Percentiles rank a stretch among this genome's conserved stretches.
phyloP scores from a whole-genome alignment of 1,284 basidiomycete genomes.

The Acaromyces ingoldii region DNA sequence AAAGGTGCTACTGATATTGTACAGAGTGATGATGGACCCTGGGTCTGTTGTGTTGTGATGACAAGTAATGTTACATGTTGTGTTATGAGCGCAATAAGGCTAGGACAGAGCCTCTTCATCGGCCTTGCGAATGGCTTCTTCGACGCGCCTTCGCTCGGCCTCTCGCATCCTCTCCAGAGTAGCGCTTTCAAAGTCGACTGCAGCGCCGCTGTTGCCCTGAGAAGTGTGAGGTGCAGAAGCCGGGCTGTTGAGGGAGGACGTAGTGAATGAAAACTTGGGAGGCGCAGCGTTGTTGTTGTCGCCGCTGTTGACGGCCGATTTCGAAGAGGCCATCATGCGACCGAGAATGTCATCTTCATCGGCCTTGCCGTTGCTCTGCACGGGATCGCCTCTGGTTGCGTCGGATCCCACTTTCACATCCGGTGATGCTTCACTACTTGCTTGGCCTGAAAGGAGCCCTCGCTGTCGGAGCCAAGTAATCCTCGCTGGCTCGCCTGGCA shows the following conservation, averaged over 20 bases:
- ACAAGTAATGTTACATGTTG: too few relatives aligned
- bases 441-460: background rate
- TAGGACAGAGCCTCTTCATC: too few relatives aligned
- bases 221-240: background rate
- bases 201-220: background rate
- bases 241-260: background rate
- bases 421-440: too few relatives aligned
- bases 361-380: too few relatives aligned
- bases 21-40: too few relatives aligned
- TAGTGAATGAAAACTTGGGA: background rate
- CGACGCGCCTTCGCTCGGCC: background rate
- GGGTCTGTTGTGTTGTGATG: too few relatives aligned
- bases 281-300: background rate
- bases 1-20: too few relatives aligned
- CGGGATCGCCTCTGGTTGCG: too few relatives aligned
- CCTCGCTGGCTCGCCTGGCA: background rate
- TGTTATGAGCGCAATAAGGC: too few relatives aligned
- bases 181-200: background rate
- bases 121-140: conserved; percentile 1
- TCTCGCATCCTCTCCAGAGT: conserved; percentile 1
- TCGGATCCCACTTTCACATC: too few relatives aligned
- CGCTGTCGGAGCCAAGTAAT: conserved; percentile 2
- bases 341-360: background rate
- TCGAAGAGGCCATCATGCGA: background rate
- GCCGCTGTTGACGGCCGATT: background rate